Evolutionary conservation across 129 eudicot genomes (phyloP).

Genomic region (Chrysanthemum lavandulifolium): DNA sequence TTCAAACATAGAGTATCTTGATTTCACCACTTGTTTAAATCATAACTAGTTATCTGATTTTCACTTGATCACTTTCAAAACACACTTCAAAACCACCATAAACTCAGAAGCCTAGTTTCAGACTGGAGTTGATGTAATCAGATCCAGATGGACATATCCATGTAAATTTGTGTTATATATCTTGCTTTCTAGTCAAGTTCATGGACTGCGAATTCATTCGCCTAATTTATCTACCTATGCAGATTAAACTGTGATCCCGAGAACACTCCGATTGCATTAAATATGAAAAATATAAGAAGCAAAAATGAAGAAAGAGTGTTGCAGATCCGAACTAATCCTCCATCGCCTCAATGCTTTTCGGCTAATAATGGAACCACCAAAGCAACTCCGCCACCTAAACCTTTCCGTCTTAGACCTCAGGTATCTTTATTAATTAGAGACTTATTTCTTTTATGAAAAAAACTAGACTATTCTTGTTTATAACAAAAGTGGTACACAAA

Average conservation of each 20-base stretch:
- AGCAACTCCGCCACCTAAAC: constrained; percentile 23
- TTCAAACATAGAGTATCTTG: no score
- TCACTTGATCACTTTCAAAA: no score
- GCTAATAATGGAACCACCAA: constrained; percentile 43
- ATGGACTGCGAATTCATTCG: background rate
- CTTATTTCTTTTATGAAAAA: no score
- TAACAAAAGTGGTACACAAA: no score
- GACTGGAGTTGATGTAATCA: background rate
- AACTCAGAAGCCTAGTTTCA: no score
- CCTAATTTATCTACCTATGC: constrained; percentile 23
- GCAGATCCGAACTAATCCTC: constrained; percentile 83
- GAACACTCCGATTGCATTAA: constrained; percentile 57
- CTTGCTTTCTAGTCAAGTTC: background rate
- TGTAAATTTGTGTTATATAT: background rate
- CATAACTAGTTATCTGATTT: no score
- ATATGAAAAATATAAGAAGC: constrained; percentile 50
- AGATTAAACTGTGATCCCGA: constrained; percentile 60
- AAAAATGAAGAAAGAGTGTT: constrained; percentile 42
- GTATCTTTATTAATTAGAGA: constrained; percentile 3
- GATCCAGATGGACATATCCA: background rate
- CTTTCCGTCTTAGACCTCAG: constrained; percentile 29
- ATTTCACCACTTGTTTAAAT: no score
- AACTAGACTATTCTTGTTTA: no score
- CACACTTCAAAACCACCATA: no score
- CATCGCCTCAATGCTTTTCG: constrained; percentile 93